Conservation (phyloP, 768 basidiomycete genomes). For the Coprinopsis cinerea region DNA sequence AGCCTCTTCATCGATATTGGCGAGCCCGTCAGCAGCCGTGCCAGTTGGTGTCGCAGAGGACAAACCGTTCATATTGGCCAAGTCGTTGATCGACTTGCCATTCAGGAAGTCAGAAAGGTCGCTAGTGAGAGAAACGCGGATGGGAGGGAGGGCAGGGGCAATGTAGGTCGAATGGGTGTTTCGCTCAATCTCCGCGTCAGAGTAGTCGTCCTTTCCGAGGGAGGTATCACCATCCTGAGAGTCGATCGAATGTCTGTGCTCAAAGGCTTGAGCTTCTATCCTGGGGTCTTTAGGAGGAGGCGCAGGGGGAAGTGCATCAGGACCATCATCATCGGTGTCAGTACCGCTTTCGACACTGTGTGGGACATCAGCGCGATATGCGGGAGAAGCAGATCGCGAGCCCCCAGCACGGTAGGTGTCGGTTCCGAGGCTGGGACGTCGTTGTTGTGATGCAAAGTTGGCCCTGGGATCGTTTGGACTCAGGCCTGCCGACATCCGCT, state of each 20-base stretch:
- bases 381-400: slow-evolving; percentile 52
- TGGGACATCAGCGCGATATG: slow-evolving; percentile 64
- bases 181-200: slow-evolving; percentile 49
- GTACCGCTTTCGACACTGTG: slow-evolving; percentile 69
- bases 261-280: slow-evolving; percentile 1
- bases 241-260: not conserved
- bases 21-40: slow-evolving; percentile 20
- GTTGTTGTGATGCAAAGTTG: slow-evolving; percentile 18
- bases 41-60: slow-evolving; percentile 29
- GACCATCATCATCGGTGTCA: slow-evolving; percentile 53
- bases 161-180: slow-evolving; percentile 73
- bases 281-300: slow-evolving; percentile 36
- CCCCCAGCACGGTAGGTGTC: slow-evolving; percentile 29
- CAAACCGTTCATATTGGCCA: slow-evolving; percentile 39
- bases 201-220: slow-evolving; percentile 37
- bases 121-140: slow-evolving; percentile 82
- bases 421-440: slow-evolving; percentile 23
- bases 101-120: slow-evolving; percentile 77
- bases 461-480: slow-evolving; percentile 22
- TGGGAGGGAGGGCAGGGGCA: slow-evolving; percentile 82
- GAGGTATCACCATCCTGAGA: slow-evolving; percentile 21
- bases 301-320: slow-evolving; percentile 28
- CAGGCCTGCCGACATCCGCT: slow-evolving; percentile 19
- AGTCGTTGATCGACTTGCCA: slow-evolving; percentile 40
- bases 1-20: slow-evolving; percentile 17